These are phyloP conservation scores for Alternaria consortialis DNA, from an alignment of 2,329 filamentous ascomycete genomes.

Conservation along the genomic window DNA sequence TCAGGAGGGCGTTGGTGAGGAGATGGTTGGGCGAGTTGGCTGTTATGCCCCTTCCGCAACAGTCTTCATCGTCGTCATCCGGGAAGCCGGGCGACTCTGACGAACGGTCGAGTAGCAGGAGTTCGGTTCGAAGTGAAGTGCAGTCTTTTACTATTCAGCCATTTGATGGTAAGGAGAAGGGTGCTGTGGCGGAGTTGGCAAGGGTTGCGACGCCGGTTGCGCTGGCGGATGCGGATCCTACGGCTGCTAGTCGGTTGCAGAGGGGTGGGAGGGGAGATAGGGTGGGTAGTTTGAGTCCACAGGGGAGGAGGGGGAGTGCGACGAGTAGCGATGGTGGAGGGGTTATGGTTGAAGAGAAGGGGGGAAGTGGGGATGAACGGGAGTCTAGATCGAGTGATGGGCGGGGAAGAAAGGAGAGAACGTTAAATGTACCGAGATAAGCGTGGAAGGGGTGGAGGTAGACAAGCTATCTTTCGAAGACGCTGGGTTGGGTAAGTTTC, in stretches of 20 bases:
- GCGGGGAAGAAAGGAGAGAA: neutral
- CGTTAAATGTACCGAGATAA: neutral
- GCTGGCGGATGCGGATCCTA: constrained; percentile 50
- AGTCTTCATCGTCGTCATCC: neutral
- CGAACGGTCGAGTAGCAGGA: neutral
- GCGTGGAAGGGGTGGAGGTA: too few relatives aligned
- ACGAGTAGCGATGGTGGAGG: constrained; percentile 40
- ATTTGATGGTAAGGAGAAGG: constrained; percentile 29
- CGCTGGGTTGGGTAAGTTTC: too few relatives aligned
- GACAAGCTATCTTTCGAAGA: too few relatives aligned
- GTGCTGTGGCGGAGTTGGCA: constrained; percentile 47
- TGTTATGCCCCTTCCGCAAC: constrained; percentile 27
- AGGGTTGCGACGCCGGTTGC: constrained; percentile 47
- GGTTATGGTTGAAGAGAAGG: constrained; percentile 55
- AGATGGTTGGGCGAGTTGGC: constrained; percentile 54
- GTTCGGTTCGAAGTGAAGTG: neutral
- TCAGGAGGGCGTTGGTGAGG: constrained; percentile 51
- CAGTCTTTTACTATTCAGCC: neutral
- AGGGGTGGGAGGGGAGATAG: constrained; percentile 27
- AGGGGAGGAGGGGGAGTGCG: constrained; percentile 32
- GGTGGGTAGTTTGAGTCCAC: constrained; percentile 46
- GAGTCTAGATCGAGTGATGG: neutral
- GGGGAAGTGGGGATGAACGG: constrained; percentile 10
- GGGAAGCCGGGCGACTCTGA: neutral
- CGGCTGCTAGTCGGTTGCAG: constrained; percentile 40